A percentile compares a stretch with the other conserved stretches of the same genome.
Conservation (phyloP, 2,329 filamentous ascomycete genomes). For the Diaporthe caulivora region DNA sequence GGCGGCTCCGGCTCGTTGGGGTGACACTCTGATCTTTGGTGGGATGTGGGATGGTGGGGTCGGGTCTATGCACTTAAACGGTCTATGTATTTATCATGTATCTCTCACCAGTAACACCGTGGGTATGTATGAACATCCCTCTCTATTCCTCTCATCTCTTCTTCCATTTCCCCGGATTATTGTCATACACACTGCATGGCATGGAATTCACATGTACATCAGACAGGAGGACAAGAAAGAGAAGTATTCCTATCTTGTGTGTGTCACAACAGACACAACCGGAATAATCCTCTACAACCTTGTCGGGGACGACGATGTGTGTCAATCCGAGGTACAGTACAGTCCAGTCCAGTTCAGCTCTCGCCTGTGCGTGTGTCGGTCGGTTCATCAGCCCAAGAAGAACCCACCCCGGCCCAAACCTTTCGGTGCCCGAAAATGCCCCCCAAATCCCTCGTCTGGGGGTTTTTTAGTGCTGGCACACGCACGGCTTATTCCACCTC, state of each 20-base stretch:
- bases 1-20: slow-evolving; percentile 36
- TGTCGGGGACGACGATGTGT: background rate
- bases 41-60: slow-evolving; percentile 40
- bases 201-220: background rate
- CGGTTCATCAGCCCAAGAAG: slow-evolving; percentile 15
- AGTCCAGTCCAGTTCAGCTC: background rate
- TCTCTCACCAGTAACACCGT: too few species aligned
- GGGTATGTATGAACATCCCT: background rate
- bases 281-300: background rate
- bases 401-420: background rate
- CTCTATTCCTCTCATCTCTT: background rate
- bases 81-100: too few species aligned
- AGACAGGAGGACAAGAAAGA: background rate
- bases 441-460: background rate
- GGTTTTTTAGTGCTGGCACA: background rate
- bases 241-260: background rate
- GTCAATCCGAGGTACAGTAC: background rate
- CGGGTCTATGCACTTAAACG: background rate
- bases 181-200: background rate
- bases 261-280: too few species aligned
- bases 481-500: slow-evolving; percentile 10
- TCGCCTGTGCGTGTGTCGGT: background rate
- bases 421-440: slow-evolving; percentile 39
- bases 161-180: background rate
- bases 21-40: slow-evolving; percentile 37